These are phyloP conservation scores for Rhododendron ovatum DNA, from an alignment of 148 eudicot genomes.

Conservation along the genomic window DNA sequence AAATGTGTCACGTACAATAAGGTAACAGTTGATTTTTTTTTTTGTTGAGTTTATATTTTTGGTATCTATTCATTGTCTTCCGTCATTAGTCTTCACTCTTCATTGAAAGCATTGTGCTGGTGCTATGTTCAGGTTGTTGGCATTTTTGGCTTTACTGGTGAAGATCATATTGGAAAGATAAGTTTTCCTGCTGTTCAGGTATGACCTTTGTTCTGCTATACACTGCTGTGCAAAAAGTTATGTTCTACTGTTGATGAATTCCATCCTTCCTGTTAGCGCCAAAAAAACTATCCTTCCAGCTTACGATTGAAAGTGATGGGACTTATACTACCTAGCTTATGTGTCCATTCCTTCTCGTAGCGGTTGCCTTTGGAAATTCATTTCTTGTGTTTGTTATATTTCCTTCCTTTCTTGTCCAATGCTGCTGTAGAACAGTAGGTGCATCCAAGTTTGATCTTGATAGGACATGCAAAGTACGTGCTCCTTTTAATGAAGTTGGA, in stretches of 20 bases:
- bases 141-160: conserved; percentile 83
- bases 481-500: not conserved
- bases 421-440: not conserved
- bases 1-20: conserved; percentile 89
- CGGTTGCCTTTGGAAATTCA: not conserved
- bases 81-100: not conserved
- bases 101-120: conserved; percentile 4
- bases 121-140: conserved; percentile 68
- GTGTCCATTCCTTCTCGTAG: not conserved
- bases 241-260: not conserved
- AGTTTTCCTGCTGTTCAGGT: conserved; percentile 94
- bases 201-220: not conserved
- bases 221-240: not conserved
- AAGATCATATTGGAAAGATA: conserved; percentile 90
- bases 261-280: not conserved
- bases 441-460: not conserved
- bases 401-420: not conserved
- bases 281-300: not conserved
- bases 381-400: not conserved
- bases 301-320: not conserved
- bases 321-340: not conserved
- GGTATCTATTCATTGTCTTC: not conserved
- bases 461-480: not conserved
- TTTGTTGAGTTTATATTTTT: not conserved
- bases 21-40: conserved; percentile 28